Evolutionary conservation across 2,329 filamentous ascomycete species (phyloP).

Genomic region (Fusarium fracticaudum): DNA sequence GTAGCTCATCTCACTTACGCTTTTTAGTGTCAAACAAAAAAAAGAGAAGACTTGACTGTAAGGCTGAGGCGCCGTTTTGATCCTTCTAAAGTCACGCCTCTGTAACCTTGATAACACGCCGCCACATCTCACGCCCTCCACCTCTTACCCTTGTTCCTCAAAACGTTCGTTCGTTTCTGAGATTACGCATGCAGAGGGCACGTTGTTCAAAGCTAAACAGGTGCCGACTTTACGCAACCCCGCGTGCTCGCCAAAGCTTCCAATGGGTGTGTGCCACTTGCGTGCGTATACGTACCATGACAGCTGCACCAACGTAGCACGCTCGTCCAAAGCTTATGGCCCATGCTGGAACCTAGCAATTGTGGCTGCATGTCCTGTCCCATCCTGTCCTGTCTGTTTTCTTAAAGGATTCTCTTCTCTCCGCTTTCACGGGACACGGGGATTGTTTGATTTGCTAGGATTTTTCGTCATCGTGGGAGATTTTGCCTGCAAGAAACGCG

Average conservation of each 20-base stretch:
- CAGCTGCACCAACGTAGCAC: neutral
- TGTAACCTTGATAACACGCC: neutral
- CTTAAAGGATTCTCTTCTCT: constrained; percentile 45
- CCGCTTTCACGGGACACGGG: constrained; percentile 1
- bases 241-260: neutral
- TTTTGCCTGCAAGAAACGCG: neutral
- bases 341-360: neutral
- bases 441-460: neutral
- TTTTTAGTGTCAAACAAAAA: neutral
- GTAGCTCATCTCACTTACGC: neutral
- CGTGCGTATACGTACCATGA: neutral
- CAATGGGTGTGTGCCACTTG: neutral
- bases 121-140: neutral
- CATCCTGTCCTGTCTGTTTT: neutral
- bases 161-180: neutral
- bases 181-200: neutral
- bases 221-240: neutral
- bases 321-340: neutral
- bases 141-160: neutral
- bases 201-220: neutral
- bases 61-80: neutral
- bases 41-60: neutral
- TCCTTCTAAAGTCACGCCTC: neutral
- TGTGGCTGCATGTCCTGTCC: neutral
- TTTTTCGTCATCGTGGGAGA: neutral